Evolutionary conservation across 306 rosid genomes (phyloP).

Genomic region (Luffa acutangula): DNA sequence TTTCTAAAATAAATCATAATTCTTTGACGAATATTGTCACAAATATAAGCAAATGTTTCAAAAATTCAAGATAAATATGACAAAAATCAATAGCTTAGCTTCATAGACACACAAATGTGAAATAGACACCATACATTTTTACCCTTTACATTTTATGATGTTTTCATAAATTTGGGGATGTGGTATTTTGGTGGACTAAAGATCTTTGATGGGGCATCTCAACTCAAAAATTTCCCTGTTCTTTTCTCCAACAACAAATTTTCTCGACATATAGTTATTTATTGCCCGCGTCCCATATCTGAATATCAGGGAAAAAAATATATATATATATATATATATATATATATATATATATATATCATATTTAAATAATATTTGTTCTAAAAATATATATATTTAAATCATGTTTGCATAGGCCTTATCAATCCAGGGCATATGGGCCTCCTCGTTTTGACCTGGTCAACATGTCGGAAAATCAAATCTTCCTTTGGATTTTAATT

Average conservation of each 20-base stretch:
- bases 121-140: background rate
- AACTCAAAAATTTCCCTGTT: background rate
- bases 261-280: background rate
- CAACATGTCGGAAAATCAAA: constrained; percentile 21
- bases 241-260: background rate
- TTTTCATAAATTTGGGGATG: background rate
- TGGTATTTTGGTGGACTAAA: background rate
- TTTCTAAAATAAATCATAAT: no score
- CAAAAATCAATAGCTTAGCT: no score
- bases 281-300: background rate
- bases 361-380: background rate
- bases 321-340: no score
- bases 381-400: no score
- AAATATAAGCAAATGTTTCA: no score
- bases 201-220: background rate
- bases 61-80: no score
- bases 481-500: background rate
- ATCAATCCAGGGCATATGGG: constrained; percentile 24
- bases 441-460: constrained; percentile 43
- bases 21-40: no score
- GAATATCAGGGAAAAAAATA: background rate
- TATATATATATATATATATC: no score
- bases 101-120: no score
- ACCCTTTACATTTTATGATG: background rate
- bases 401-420: background rate